Evolutionary conservation across 805 yeast genomes (phyloP), one percentile per base, ranked within the genome.

Genomic region (Saturnispora hagleri): DNA sequence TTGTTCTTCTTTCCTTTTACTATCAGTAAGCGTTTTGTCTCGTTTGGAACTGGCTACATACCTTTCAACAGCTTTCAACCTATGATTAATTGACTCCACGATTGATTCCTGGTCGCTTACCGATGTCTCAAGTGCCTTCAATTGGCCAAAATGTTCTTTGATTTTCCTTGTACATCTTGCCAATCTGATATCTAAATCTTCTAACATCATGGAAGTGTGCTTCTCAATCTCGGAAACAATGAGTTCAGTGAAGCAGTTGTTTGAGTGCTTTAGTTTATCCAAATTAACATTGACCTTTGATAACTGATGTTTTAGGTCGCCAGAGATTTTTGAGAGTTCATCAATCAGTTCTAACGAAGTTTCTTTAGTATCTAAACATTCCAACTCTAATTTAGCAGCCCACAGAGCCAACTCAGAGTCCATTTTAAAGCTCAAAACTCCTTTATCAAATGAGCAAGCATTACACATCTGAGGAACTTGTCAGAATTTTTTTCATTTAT

Each of bases 351-450:
- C 57, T 3, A 51, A 48, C 33, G 64, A 55, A 12, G 65, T 62
- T 12, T 69, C 68, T 42, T 76, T 61, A 26, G 74, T 57, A 31
- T 73, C 79, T 2, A 73, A 62, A 13, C 74, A 67, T 53, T 78
- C 82, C 48, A 77, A 53, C 55, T 78, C 82, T 18, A 78, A 58
- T 35, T 72, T 69, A 5, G 76, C 70, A 0, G 81, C 81, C 82
- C 81, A 77, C 56, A 62, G 33, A 62, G 47, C 47, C 28, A 49
- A 12, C 9, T 47, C 65, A 43, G n/a, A 63, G 48, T 31, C 70
- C 63, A 65, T 74, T 56, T 61, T 41, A 13, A 8, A 8, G 13
- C 28, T 15, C 13, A 13, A 18, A 3, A 15, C 15, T 31, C 13
- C 12, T 31, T 13, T 13, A 3, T 13, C 9, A 4, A 35, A 31